These are phyloP conservation scores for Pistacia vera DNA, from an alignment of 345 rosid species.

Conservation along the genomic window DNA sequence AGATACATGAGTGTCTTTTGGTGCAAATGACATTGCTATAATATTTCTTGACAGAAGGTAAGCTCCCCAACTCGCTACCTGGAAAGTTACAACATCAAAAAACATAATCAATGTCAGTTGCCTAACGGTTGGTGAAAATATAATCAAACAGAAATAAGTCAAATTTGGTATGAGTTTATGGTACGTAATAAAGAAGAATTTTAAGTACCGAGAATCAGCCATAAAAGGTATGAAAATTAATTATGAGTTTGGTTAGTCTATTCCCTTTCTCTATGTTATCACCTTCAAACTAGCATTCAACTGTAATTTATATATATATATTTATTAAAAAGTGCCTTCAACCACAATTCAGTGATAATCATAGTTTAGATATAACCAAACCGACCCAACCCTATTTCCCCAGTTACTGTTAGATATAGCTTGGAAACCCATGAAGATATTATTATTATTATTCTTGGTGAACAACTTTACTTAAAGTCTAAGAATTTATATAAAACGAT, in stretches of 20 bases:
- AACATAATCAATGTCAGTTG: neutral
- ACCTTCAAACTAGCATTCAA: neutral
- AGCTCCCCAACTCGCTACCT: constrained; percentile 99
- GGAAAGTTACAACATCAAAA: constrained; percentile 1
- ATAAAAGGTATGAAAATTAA: too few species aligned
- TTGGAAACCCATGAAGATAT: neutral
- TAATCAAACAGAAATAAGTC: too few species aligned
- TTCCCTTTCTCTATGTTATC: too few species aligned
- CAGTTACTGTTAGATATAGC: neutral
- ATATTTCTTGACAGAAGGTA: constrained; percentile 77
- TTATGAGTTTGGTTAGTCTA: too few species aligned
- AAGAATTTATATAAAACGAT: constrained; percentile 12
- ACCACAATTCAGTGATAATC: neutral
- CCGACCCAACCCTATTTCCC: constrained; percentile 9
- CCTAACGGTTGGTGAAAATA: too few species aligned
- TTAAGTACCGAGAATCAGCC: too few species aligned
- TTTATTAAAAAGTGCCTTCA: neutral
- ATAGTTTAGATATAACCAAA: neutral
- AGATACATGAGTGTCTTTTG: constrained; percentile 92
- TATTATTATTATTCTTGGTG: constrained; percentile 14
- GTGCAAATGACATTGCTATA: constrained; percentile 84
- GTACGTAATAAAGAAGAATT: too few species aligned
- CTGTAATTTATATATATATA: neutral
- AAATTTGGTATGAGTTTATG: too few species aligned
- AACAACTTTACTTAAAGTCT: constrained; percentile 23